A percentile compares a stretch with the other conserved stretches of the same genome.
Evolutionary conservation across 148 eudicot genomes (phyloP).

Genomic region (Silene latifolia): DNA sequence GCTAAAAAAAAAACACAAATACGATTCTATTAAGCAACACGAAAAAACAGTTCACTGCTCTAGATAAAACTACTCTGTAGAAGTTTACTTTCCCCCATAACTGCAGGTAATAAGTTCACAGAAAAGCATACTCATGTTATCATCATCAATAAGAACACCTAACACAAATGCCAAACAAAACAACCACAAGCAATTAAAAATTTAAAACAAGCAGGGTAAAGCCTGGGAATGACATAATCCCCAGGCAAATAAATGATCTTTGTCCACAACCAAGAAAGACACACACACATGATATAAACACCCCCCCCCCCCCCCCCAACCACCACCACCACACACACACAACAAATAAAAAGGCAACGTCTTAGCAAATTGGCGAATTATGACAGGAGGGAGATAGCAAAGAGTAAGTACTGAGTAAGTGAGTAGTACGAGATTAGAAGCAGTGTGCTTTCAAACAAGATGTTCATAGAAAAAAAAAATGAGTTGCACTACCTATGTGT

Average conservation of each 20-base stretch:
- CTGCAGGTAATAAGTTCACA: neutral
- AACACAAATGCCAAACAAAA: neutral
- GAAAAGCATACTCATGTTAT: neutral
- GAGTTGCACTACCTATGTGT: neutral
- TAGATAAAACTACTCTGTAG: neutral
- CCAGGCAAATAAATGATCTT: neutral
- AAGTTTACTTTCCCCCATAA: neutral
- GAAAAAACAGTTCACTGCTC: neutral
- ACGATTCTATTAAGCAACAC: neutral
- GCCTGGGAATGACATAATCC: neutral
- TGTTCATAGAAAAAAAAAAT: neutral
- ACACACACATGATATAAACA: too few relatives aligned
- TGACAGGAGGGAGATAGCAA: too few relatives aligned
- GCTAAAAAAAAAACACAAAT: conserved; percentile 41
- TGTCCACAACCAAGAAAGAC: neutral
- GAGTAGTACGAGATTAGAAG: too few relatives aligned
- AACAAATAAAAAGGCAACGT: too few relatives aligned
- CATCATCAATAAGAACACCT: neutral
- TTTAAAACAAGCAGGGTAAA: neutral
- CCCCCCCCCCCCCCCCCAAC: too few relatives aligned
- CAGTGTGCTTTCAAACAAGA: neutral
- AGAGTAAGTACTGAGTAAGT: neutral
- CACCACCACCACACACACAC: too few relatives aligned
- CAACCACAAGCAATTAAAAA: neutral
- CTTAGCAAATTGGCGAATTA: too few relatives aligned